Conservation (phyloP, 2,329 filamentous ascomycete species). For the Beauveria medogensis region DNA sequence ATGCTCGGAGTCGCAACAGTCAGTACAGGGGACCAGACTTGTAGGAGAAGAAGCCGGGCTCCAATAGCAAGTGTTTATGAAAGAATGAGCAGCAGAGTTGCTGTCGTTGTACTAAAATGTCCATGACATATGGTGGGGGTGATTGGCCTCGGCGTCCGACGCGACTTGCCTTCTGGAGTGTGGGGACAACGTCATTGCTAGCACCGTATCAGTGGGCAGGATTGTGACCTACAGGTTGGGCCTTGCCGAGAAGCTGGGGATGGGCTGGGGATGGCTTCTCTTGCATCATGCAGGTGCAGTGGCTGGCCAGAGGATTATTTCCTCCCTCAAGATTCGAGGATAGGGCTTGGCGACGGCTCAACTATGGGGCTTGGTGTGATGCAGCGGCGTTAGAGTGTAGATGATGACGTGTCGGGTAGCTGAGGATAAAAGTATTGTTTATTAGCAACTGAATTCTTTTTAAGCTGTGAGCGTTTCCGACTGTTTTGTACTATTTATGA, state of each 20-base stretch:
- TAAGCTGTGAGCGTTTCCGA: background rate
- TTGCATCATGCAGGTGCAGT: background rate
- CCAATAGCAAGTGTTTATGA: background rate
- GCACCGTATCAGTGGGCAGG: background rate
- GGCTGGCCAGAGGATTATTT: background rate
- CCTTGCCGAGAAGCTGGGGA: background rate
- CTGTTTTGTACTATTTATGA: background rate
- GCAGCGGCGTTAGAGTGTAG: background rate
- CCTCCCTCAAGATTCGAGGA: background rate
- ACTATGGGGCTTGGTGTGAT: background rate
- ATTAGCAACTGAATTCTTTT: background rate
- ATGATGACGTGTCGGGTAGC: background rate
- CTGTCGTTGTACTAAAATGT: background rate
- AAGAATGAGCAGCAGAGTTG: background rate
- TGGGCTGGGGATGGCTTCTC: background rate
- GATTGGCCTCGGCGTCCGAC: slow-evolving; percentile 3
- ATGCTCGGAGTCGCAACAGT: background rate
- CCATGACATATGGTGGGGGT: slow-evolving; percentile 10
- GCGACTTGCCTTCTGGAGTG: slow-evolving; percentile 12
- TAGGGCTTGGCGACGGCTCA: background rate
- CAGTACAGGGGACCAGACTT: background rate
- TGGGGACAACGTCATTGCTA: slow-evolving; percentile 11
- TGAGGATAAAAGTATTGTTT: too few relatives aligned
- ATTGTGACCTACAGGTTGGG: background rate
- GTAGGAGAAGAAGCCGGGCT: background rate